Base-by-base conservation (phyloP, 768 basidiomycete species). In the Suillus variegatus region DNA sequence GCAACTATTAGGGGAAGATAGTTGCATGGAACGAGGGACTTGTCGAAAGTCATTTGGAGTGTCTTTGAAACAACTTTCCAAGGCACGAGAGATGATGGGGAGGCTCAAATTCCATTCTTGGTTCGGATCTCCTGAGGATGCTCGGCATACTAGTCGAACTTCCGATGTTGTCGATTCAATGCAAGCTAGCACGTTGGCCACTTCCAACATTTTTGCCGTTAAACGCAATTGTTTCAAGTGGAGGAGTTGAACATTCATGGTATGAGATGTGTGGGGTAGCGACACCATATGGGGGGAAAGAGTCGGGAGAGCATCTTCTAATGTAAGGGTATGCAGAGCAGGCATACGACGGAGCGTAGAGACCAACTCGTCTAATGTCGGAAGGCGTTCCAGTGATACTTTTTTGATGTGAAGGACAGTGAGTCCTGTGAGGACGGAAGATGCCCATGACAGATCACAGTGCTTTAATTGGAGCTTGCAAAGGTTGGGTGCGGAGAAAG, bases 361-460 rank as follows among this genome's bases (percentile, higher is more conserved):
- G n/a, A 77, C 60, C 36, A 84, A 69, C 55, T 78, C 75, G 7
- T 64, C 64, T 38, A 74, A 72, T 5, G 76, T 70, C 1, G 80
- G 79, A 36, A 74, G 75, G 32, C 71, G 66, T 12, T 68, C 56
- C 5, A 40, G 14, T 25, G 73, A 64, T 9, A 78, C 66, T 65
- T 77, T 65, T 46, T 76, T 68, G 14, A 84, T 67, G 47, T 75
- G 77, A 40, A 84, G 73, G 61, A 75, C 71, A n/a, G 75, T 77
- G 7, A 85, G 75, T 61, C 74, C 73, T 54, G 63, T 63, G 28
- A 84, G 70, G 14, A 80, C 65, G 2, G 75, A 67, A 3, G 78
- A 80, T 28, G 76, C 71, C 79, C 81, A 80, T 8, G 74, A 68
- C 51, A 82, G 69, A 47, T 73, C 71, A 62, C 80, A 78, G 35